Conservation (phyloP, 352 stramenopile species). For the Globisporangium cylindrosporum region DNA sequence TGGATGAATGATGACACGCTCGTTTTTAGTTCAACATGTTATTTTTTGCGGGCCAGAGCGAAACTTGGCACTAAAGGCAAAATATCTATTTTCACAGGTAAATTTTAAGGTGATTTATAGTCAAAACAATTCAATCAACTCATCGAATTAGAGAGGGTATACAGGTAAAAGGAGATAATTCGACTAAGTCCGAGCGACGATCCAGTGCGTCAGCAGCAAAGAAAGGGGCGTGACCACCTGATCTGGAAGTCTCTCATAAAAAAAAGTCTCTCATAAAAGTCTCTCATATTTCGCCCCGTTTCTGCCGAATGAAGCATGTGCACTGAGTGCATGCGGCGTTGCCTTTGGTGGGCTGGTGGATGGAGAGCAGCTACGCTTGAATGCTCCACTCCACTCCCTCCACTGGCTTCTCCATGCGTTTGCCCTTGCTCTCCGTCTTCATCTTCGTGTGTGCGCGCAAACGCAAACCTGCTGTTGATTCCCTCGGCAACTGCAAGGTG, state of each 20-base stretch:
- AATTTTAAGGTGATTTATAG: background rate
- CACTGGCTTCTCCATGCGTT: background rate
- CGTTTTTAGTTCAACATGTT: constrained; percentile 13
- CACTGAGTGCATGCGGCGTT: background rate
- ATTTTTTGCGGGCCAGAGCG: background rate
- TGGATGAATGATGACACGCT: constrained; percentile 9
- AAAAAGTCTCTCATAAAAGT: constrained; percentile 13
- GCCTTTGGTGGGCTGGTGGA: background rate
- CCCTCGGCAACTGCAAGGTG: background rate
- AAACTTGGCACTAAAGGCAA: background rate
- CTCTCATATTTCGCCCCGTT: constrained; percentile 7
- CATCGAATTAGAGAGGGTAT: background rate
- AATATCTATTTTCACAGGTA: background rate
- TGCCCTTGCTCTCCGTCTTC: background rate
- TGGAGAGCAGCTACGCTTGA: background rate
- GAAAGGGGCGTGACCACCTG: background rate
- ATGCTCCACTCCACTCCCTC: background rate
- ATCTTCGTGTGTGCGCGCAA: background rate
- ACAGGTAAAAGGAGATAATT: background rate
- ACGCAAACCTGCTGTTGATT: background rate
- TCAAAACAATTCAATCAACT: background rate
- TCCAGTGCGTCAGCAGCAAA: background rate
- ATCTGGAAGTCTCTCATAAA: constrained; percentile 7
- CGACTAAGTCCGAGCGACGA: background rate
- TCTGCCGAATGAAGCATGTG: background rate